Percentiles rank a stretch among this genome's conserved stretches.
Conservation (phyloP, 257 asterid species). For the Scutellaria minor region DNA sequence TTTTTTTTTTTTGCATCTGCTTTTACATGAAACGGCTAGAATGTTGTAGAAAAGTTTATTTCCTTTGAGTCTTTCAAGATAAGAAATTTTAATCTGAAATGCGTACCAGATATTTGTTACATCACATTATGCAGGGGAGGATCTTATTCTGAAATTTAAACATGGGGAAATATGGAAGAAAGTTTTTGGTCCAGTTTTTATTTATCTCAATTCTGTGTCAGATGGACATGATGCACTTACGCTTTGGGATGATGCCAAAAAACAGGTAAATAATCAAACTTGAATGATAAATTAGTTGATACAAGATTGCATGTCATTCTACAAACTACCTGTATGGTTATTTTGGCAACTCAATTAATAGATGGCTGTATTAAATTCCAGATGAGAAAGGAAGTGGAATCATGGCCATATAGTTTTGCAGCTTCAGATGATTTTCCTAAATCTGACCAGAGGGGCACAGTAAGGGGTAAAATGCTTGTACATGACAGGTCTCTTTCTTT, state of each 20-base stretch:
- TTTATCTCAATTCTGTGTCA: conserved; percentile 57
- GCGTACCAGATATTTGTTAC: conserved; percentile 60
- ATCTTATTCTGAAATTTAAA: conserved; percentile 55
- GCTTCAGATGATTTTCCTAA: conserved; percentile 61
- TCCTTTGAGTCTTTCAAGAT: not conserved
- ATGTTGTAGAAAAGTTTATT: not conserved
- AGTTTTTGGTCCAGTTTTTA: conserved; percentile 76
- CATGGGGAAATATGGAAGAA: conserved; percentile 75
- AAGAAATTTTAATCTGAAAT: conserved; percentile 24
- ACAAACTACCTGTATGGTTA: not conserved
- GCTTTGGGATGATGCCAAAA: conserved; percentile 73
- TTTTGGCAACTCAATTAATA: conserved; percentile 11
- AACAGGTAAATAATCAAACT: conserved; percentile 44
- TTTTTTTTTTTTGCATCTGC: conserved; percentile 2
- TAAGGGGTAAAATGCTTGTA: conserved; percentile 60
- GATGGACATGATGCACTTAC: conserved; percentile 47
- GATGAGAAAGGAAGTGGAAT: conserved; percentile 61
- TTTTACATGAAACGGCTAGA: conserved; percentile 4
- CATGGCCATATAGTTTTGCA: conserved; percentile 72
- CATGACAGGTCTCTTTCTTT: conserved; percentile 53
- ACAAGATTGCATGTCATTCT: not conserved
- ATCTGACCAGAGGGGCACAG: conserved; percentile 60
- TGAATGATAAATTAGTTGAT: conserved; percentile 17
- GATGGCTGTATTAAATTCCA: conserved; percentile 27
- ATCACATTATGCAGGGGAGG: conserved; percentile 70